These are phyloP conservation scores for Trichoderma asperellum DNA, from an alignment of 2,329 filamentous ascomycete species.

Conservation along the genomic window DNA sequence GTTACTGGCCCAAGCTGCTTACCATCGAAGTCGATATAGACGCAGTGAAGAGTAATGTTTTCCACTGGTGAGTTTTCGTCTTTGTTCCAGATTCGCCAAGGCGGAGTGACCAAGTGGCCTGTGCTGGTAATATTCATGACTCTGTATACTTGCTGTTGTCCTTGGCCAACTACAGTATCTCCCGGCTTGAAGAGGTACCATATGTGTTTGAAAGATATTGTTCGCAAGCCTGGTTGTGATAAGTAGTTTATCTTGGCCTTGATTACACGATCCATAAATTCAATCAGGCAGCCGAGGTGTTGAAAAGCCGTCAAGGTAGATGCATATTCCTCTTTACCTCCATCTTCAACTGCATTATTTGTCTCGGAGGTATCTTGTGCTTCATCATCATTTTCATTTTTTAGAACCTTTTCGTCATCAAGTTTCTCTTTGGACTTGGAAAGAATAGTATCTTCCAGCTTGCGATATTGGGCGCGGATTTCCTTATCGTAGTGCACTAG, in stretches of 20 bases:
- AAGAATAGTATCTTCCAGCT: background rate
- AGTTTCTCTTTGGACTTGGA: background rate
- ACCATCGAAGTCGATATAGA: conserved; percentile 42
- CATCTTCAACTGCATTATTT: background rate
- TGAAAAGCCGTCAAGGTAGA: conserved; percentile 10
- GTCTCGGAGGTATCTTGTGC: background rate
- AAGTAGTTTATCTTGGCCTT: conserved; percentile 13
- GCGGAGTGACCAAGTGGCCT: conserved; percentile 1
- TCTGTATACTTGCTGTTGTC: conserved; percentile 35
- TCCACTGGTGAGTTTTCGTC: background rate
- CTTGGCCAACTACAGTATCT: conserved; percentile 31
- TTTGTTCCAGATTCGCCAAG: background rate
- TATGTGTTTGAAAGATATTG: conserved; percentile 35
- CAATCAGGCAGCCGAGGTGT: conserved; percentile 23
- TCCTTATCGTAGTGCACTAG: conserved; percentile 22
- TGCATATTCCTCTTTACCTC: background rate
- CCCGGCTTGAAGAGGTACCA: conserved; percentile 39
- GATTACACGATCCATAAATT: conserved; percentile 21
- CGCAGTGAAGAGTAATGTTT: conserved; percentile 30
- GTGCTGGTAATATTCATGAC: conserved; percentile 31
- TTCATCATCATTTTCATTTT: background rate
- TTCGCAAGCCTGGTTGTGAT: background rate
- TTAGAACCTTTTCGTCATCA: background rate
- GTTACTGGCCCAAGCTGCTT: conserved; percentile 36
- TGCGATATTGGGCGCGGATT: conserved; percentile 1